phyloP scores from a whole-genome alignment of 805 yeast genomes.

The Zygotorulaspora florentina region DNA sequence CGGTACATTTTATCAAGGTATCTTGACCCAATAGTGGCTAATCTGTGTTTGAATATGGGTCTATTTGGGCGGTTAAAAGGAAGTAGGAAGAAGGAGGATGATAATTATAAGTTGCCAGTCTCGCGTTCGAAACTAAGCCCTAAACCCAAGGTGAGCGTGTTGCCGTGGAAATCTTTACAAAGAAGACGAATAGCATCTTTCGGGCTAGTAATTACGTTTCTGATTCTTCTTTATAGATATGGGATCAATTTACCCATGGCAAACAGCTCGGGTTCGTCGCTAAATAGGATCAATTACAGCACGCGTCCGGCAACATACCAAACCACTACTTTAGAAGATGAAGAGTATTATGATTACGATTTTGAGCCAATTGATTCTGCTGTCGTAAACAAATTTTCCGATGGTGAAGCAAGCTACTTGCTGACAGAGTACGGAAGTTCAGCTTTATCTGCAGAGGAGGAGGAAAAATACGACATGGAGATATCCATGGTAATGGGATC shows the following conservation, averaged over 20 bases:
- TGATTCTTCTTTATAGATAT: constrained; percentile 1
- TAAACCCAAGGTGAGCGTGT: constrained; percentile 2
- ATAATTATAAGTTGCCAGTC: constrained; percentile 11
- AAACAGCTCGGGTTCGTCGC: not conserved
- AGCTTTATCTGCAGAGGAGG: constrained; percentile 29
- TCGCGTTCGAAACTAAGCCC: constrained; percentile 15
- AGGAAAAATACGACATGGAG: constrained; percentile 30
- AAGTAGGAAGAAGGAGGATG: constrained; percentile 13
- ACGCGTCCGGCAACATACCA: constrained; percentile 6
- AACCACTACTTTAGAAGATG: constrained; percentile 23
- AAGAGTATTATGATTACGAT: constrained; percentile 35
- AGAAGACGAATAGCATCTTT: constrained; percentile 8
- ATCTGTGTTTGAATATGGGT: constrained; percentile 3
- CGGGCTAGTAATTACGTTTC: not conserved
- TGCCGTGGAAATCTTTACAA: constrained; percentile 3
- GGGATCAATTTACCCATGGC: not conserved
- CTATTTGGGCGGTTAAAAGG: constrained; percentile 9
- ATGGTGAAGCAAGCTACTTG: constrained; percentile 38
- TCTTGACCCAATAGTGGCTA: not conserved
- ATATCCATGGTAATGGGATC: constrained; percentile 41
- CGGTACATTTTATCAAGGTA: not conserved
- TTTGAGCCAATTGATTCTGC: constrained; percentile 35
- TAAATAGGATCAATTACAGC: not conserved
- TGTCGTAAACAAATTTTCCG: constrained; percentile 35
- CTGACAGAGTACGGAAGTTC: constrained; percentile 36